Percentiles rank a stretch among this genome's conserved stretches.
phyloP scores from a whole-genome alignment of 2,329 filamentous ascomycete genomes.

The Aspergillus spinulosporus region DNA sequence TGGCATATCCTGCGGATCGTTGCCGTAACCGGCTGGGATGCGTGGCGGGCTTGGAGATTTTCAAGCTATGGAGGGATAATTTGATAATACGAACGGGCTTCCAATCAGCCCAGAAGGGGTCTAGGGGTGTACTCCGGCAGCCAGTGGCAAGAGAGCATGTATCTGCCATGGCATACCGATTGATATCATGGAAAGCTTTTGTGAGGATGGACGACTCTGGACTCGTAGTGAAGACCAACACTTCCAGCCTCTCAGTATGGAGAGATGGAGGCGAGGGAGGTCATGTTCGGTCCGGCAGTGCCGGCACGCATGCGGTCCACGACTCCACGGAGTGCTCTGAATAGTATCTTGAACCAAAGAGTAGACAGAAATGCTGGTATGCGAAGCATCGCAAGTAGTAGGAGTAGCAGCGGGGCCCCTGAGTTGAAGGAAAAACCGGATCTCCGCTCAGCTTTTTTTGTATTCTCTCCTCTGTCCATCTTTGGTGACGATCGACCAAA shows the following conservation, averaged over 20 bases:
- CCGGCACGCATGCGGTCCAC: no score
- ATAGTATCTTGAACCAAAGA: neutral
- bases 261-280: no score
- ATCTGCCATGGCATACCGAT: neutral
- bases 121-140: no score
- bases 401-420: neutral
- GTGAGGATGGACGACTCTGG: no score
- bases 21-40: conserved; percentile 1
- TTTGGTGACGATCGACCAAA: conserved; percentile 5
- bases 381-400: no score
- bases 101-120: no score
- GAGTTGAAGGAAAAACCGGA: neutral
- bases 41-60: conserved; percentile 4
- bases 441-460: neutral
- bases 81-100: neutral
- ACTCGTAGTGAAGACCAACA: no score
- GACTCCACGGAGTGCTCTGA: neutral
- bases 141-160: no score
- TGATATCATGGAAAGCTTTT: neutral
- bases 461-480: neutral
- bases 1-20: conserved; percentile 2
- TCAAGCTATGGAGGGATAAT: neutral
- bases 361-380: no score
- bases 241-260: no score
- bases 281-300: no score